phyloP scores from a whole-genome alignment of 2,329 filamentous ascomycete species.

The Aspergillus sp. region DNA sequence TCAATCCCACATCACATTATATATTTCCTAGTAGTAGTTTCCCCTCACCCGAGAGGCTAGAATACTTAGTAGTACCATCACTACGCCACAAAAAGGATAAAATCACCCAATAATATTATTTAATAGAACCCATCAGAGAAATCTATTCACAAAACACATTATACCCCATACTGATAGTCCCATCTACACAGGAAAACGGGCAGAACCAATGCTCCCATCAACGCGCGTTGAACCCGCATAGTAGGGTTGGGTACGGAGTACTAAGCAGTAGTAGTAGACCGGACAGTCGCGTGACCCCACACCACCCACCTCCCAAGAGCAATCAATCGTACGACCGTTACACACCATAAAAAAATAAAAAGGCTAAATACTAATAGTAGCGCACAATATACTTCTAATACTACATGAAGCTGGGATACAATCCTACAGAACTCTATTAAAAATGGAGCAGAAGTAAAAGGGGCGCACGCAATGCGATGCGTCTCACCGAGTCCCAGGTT shows the following conservation, averaged over 20 bases:
- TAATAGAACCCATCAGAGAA: too few relatives aligned
- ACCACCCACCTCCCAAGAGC: background rate
- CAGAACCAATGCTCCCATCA: background rate
- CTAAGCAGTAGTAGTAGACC: background rate
- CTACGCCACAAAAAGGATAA: too few relatives aligned
- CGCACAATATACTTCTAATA: too few relatives aligned
- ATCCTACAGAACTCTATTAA: background rate
- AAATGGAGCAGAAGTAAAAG: background rate
- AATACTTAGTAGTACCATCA: too few relatives aligned
- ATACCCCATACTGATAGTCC: background rate
- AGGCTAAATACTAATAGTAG: too few relatives aligned
- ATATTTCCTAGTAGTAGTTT: too few relatives aligned
- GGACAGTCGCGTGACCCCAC: slow-evolving; percentile 5
- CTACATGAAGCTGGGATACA: background rate
- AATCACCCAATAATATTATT: too few relatives aligned
- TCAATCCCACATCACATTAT: too few relatives aligned
- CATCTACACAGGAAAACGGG: background rate
- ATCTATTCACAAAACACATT: too few relatives aligned
- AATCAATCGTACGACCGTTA: background rate
- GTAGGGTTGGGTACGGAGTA: too few relatives aligned
- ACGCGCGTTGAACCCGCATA: background rate
- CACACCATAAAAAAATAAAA: background rate
- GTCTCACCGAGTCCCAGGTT: background rate
- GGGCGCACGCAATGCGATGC: background rate
- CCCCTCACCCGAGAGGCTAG: too few relatives aligned